Percentiles rank a stretch among this genome's conserved stretches.
Conservation (phyloP, 768 basidiomycete genomes). For the Rhizopogon vesiculosus region DNA sequence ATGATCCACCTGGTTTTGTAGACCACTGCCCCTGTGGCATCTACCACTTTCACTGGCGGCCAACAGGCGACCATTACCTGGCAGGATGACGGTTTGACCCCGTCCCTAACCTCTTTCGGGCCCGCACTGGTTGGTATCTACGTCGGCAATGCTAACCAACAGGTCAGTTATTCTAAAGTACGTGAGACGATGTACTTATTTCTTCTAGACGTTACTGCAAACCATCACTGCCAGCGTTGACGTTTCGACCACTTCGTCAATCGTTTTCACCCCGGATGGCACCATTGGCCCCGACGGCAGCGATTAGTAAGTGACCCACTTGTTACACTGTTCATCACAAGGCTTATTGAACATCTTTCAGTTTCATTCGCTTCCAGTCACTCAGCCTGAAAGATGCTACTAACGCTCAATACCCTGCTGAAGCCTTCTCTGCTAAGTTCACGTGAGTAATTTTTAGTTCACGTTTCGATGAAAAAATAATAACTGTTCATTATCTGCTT, state of each 20-base stretch:
- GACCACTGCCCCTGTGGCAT: conserved; percentile 53
- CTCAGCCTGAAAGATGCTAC: conserved; percentile 43
- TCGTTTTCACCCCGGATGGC: conserved; percentile 49
- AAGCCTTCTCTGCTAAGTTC: conserved; percentile 80
- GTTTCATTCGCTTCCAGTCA: conserved; percentile 80
- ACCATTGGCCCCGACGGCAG: conserved; percentile 49
- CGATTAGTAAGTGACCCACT: conserved; percentile 44
- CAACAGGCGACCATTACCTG: conserved; percentile 47
- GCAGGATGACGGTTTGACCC: conserved; percentile 48
- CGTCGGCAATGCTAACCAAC: conserved; percentile 53
- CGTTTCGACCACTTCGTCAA: conserved; percentile 41
- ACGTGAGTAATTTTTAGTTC: conserved; percentile 38
- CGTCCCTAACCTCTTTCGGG: conserved; percentile 50
- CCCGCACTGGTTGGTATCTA: conserved; percentile 52
- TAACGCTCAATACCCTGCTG: conserved; percentile 48
- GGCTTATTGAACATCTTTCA: conserved; percentile 15
- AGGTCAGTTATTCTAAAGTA: conserved; percentile 37
- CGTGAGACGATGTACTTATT: neutral
- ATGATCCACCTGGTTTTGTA: conserved; percentile 19
- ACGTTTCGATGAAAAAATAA: no score
- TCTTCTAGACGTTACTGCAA: conserved; percentile 53
- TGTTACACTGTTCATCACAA: neutral
- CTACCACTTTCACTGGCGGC: conserved; percentile 46
- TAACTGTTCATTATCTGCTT: neutral
- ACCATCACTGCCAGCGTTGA: conserved; percentile 41